phyloP scores from a whole-genome alignment of 2,329 filamentous ascomycete species.

The Aaosphaeria arxii region DNA sequence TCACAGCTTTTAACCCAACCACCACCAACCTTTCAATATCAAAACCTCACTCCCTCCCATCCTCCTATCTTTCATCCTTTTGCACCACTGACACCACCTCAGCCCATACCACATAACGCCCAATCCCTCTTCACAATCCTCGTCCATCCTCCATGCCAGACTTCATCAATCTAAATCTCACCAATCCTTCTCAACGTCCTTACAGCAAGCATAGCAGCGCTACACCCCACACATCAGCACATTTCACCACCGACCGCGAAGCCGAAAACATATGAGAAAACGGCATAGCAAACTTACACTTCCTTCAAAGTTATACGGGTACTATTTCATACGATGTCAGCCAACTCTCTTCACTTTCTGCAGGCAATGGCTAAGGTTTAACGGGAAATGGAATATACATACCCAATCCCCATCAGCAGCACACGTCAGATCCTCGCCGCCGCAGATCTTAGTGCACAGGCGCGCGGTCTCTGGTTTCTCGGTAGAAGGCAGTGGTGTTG shows the following conservation, averaged over 20 bases:
- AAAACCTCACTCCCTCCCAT: too few relatives aligned
- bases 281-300: background rate
- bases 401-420: background rate
- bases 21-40: too few relatives aligned
- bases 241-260: background rate
- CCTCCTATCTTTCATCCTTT: too few relatives aligned
- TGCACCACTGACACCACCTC: conserved; percentile 3
- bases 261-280: background rate
- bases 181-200: background rate
- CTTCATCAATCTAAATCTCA: too few relatives aligned
- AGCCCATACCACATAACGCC: conserved; percentile 39
- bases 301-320: background rate
- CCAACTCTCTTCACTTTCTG: too few relatives aligned
- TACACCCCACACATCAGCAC: background rate
- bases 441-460: background rate
- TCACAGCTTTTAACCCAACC: too few relatives aligned
- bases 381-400: too few relatives aligned
- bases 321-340: too few relatives aligned
- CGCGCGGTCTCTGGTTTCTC: background rate
- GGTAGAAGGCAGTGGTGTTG: background rate
- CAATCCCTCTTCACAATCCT: conserved; percentile 46
- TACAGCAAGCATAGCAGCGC: conserved; percentile 3
- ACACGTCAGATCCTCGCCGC: background rate
- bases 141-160: too few relatives aligned
- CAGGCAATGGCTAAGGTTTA: too few relatives aligned